Evolutionary conservation across 2,329 filamentous ascomycete species (phyloP), one percentile per base, ranked within the genome.

Genomic region (Paecilomyces fulvus): DNA sequence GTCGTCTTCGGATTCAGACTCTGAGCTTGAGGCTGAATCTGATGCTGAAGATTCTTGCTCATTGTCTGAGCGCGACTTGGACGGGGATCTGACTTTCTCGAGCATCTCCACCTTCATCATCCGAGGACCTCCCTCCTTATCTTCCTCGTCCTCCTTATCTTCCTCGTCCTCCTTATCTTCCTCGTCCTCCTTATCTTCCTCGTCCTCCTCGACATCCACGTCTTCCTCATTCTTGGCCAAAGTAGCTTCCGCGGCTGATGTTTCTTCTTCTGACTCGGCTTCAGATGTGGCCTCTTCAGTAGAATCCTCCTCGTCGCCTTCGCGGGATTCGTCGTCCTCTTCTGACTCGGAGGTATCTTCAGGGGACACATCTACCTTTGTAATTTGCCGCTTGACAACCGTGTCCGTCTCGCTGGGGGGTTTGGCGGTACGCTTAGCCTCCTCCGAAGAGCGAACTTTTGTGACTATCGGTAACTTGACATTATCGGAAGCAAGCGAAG

Each of bases 1-100:
- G 12, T 66, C 63, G 6, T 52, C 57, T 17, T 59, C 61, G 9
- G 63, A 60, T 11, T 61, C 59, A 11, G 56, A 53, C 37, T 43
- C 37, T 43, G 37, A 43, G n/a, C 37, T 43, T 8, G 33, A 37
- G 12, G 14, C 12, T n/a, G 37, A 43, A 17, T 43, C 37, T 43
- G 37, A 43, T 20, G 6, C n/a, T 9, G 37, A 20, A n/a, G 1
- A n/a, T n/a, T 37, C 33, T 3, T 14, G 12, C 14, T 21, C 2
- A 21, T 3, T 21, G 54, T 31, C 43, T 30, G 30, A 37, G n/a
- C 52, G 23, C 23, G 52, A 53, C 20, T 17, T 8, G 20, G 52
- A 37, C n/a, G 52, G 20, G 6, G 52, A 53, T 31, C 30, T 30
- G 11, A 25, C 17, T 14, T 21, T 37, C 23, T 46, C n/a, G 30